phyloP scores from a whole-genome alignment of 805 yeast genomes.

The Metschnikowia kofuensis region DNA sequence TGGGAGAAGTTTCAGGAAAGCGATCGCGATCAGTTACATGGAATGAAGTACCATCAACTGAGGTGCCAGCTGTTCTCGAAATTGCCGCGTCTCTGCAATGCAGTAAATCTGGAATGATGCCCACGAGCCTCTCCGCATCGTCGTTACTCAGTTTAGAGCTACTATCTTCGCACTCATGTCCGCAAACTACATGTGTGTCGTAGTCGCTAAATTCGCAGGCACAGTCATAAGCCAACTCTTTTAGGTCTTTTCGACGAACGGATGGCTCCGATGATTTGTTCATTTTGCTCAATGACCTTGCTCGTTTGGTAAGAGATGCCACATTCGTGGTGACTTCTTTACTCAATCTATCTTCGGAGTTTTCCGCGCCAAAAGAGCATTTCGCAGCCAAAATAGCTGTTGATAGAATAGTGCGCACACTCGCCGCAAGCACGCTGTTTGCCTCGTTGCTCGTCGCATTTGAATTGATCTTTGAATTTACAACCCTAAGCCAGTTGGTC shows the following conservation, averaged over 20 bases:
- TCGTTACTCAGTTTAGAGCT: background rate
- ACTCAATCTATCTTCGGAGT: background rate
- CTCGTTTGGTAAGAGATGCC: background rate
- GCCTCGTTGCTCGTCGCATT: background rate
- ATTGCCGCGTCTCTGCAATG: background rate
- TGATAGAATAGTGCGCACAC: background rate
- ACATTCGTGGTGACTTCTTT: background rate
- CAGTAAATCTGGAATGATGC: background rate
- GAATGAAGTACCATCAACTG: background rate
- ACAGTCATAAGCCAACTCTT: background rate
- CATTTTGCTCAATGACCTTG: too few relatives aligned
- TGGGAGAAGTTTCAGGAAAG: too few relatives aligned
- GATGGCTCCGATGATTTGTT: too few relatives aligned
- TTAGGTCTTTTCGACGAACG: background rate
- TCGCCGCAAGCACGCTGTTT: background rate
- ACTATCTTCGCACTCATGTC: slow-evolving; percentile 2
- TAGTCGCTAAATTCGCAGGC: slow-evolving; percentile 4
- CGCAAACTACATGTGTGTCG: slow-evolving; percentile 4
- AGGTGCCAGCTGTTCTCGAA: too few relatives aligned
- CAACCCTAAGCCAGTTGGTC: background rate
- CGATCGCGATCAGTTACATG: background rate
- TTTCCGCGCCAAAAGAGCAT: background rate
- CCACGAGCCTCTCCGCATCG: background rate
- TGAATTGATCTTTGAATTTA: too few relatives aligned
- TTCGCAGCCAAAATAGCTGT: slow-evolving; percentile 1